Percentiles rank a stretch among this genome's conserved stretches.
phyloP scores from a whole-genome alignment of 768 basidiomycete species.

The Pleurotus pulmonarius region DNA sequence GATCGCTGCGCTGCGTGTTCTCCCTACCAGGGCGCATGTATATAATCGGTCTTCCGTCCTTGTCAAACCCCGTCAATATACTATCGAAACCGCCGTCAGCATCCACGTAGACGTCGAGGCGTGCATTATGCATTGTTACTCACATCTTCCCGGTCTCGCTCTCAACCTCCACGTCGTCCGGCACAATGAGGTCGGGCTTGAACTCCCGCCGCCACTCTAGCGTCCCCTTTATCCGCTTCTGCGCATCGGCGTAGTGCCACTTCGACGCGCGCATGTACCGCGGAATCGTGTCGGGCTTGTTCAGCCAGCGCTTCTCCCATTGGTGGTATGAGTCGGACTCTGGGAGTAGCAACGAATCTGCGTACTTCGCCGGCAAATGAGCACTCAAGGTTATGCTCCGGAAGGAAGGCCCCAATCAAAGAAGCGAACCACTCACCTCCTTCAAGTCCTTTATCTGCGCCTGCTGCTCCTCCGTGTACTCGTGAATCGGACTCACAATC shows the following conservation, averaged over 20 bases:
- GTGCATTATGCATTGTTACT: slow-evolving; percentile 15
- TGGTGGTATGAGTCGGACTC: slow-evolving; percentile 63
- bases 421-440: slow-evolving; percentile 40
- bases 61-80: slow-evolving; percentile 81
- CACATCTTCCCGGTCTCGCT: slow-evolving; percentile 88
- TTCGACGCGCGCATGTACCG: slow-evolving; percentile 86
- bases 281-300: slow-evolving; percentile 58
- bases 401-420: not conserved
- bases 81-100: slow-evolving; percentile 28
- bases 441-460: slow-evolving; percentile 56
- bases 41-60: slow-evolving; percentile 80
- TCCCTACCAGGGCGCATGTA: slow-evolving; percentile 88
- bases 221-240: slow-evolving; percentile 74
- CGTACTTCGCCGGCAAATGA: slow-evolving; percentile 44
- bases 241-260: slow-evolving; percentile 74
- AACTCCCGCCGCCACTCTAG: slow-evolving; percentile 84
- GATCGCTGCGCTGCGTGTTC: slow-evolving; percentile 73
- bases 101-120: too few relatives aligned
- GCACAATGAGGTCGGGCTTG: slow-evolving; percentile 79
- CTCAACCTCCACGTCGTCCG: slow-evolving; percentile 77
- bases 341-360: slow-evolving; percentile 60
- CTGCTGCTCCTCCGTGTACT: slow-evolving; percentile 63
- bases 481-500: slow-evolving; percentile 47
- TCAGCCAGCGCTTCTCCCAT: slow-evolving; percentile 80
- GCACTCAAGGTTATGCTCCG: not conserved